Base-by-base conservation (phyloP, 1,284 basidiomycete species). In the Cutaneotrichosporon sp. region DNA sequence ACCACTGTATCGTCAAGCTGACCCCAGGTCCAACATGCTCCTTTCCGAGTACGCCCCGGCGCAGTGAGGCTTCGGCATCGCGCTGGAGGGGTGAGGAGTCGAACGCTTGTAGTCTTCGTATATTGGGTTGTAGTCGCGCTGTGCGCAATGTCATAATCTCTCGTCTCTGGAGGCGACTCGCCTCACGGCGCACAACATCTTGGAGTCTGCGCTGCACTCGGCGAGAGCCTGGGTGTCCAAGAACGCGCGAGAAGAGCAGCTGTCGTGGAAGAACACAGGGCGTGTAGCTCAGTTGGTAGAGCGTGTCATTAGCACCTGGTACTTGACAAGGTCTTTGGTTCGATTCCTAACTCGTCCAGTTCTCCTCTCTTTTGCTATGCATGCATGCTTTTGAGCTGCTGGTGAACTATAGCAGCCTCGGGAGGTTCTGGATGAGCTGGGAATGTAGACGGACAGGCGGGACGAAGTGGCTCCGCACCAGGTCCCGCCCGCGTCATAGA, bases 1-100 rank as follows among this genome's bases (percentile, higher is more conserved):
- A n/a, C n/a, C n/a, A n/a, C n/a, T n/a, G n/a, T n/a, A n/a, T n/a
- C n/a, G n/a, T n/a, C n/a, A 16, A 25, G 25, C 49, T 51, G 27
- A 58, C 38, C 0, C 6, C 49, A 58, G 56, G 60, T 55, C 60
- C 13, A 61, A 56, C 34, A 61, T 61, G 60, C 43, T 61, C 33
- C 36, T 61, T 18, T 56, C 54, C 16, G 60, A 61, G 31, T 42
- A 42, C 38, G 38, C 18, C 38, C 38, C 38, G 13, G 34, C 34
- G 38, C 38, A 42, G 38, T 42, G 18, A 42, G 11, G 34, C 16
- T n/a, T n/a, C n/a, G n/a, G n/a, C n/a, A n/a, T n/a, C n/a, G n/a
- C n/a, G n/a, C n/a, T n/a, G n/a, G n/a, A n/a, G 16, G 18, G 9
- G 38, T 18, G 16, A 7, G 38, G 38, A 42, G 38, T 3, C n/a